Evolutionary conservation across 768 basidiomycete species (phyloP).

Genomic region (Auricularia sp.): DNA sequence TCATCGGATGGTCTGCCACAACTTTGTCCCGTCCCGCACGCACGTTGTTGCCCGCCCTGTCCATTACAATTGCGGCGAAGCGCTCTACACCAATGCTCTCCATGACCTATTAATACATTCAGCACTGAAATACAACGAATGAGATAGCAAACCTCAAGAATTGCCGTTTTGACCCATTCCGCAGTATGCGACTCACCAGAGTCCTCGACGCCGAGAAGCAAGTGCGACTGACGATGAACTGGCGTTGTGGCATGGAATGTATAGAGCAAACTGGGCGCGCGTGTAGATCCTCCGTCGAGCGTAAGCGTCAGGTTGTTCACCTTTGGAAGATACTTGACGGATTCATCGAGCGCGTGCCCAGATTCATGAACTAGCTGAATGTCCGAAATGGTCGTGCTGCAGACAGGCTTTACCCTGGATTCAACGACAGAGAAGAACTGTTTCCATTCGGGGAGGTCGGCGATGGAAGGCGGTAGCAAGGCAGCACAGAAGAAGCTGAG

Average conservation of each 20-base stretch:
- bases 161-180: background rate
- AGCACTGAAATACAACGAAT: no score
- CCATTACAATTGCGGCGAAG: background rate
- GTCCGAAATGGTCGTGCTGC: background rate
- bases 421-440: background rate
- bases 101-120: background rate
- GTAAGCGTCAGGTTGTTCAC: background rate
- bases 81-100: background rate
- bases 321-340: background rate
- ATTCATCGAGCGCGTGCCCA: background rate
- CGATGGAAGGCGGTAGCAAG: background rate
- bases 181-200: background rate
- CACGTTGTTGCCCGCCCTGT: background rate
- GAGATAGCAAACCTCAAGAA: background rate
- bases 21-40: background rate
- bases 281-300: background rate
- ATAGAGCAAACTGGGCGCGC: background rate
- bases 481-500: background rate
- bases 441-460: background rate
- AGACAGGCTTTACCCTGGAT: background rate
- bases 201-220: background rate
- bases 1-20: background rate
- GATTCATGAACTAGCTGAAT: background rate
- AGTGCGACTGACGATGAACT: background rate
- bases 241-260: background rate